These are phyloP conservation scores for Oryza coarctata DNA, from an alignment of 176 grass and related monocot species.

Conservation along the genomic window DNA sequence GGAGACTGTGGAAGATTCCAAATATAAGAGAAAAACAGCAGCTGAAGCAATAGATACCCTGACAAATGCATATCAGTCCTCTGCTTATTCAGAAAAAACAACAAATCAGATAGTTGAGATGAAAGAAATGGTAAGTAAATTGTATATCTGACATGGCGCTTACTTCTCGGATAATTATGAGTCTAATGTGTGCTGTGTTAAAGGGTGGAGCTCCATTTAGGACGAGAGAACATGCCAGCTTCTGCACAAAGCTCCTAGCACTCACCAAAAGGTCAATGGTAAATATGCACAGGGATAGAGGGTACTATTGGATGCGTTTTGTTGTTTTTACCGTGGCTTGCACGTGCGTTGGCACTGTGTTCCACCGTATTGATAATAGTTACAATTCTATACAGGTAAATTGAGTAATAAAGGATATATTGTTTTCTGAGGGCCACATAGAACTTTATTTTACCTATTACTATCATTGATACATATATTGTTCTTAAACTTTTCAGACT, in stretches of 20 bases:
- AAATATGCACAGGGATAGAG: conserved; percentile 56
- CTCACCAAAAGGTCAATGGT: conserved; percentile 54
- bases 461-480: background rate
- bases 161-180: too few relatives aligned
- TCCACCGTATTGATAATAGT: conserved; percentile 45
- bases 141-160: background rate
- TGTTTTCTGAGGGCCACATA: background rate
- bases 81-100: conserved; percentile 20
- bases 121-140: conserved; percentile 23
- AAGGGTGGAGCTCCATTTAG: conserved; percentile 39
- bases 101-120: conserved; percentile 31
- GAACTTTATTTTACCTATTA: background rate
- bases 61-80: conserved; percentile 27
- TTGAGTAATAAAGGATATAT: background rate
- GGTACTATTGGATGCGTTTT: conserved; percentile 61
- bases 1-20: conserved; percentile 35
- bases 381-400: conserved; percentile 50
- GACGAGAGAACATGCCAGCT: conserved; percentile 34
- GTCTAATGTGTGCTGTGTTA: background rate
- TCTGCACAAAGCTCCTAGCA: conserved; percentile 29
- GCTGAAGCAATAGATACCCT: conserved; percentile 48
- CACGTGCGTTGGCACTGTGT: conserved; percentile 50
- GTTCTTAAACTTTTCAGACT: conserved; percentile 28
- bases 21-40: conserved; percentile 27
- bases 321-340: conserved; percentile 30